These are phyloP conservation scores for Didymella exigua DNA, from an alignment of 2,329 filamentous ascomycete genomes.

Conservation along the genomic window DNA sequence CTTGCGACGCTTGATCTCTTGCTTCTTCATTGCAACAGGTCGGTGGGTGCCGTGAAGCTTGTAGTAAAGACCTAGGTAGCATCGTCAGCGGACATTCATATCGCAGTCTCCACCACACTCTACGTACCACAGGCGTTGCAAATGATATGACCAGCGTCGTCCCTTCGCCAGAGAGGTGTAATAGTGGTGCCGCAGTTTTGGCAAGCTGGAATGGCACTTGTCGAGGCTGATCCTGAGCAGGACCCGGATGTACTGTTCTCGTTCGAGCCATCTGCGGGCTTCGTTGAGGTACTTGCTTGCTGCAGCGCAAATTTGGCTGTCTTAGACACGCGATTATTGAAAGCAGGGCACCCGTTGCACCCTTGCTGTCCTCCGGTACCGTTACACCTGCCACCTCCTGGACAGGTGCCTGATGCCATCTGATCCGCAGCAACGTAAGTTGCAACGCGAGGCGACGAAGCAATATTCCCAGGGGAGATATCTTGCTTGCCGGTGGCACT, in stretches of 20 bases:
- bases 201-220: conserved; percentile 79
- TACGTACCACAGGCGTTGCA: conserved; percentile 95
- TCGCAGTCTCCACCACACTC: not conserved
- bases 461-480: conserved; percentile 47
- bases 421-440: conserved; percentile 81
- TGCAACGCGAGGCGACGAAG: conserved; percentile 55
- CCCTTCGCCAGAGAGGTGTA: conserved; percentile 92
- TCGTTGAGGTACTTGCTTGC: conserved; percentile 40
- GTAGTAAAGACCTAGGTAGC: conserved; percentile 78
- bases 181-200: conserved; percentile 98
- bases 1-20: conserved; percentile 94
- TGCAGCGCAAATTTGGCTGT: conserved; percentile 72
- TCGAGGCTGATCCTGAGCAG: conserved; percentile 30
- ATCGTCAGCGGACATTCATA: conserved; percentile 18
- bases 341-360: conserved; percentile 94
- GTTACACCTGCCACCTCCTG: conserved; percentile 92
- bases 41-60: conserved; percentile 94
- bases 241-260: conserved; percentile 22
- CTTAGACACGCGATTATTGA: conserved; percentile 95
- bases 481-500: conserved; percentile 47
- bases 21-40: conserved; percentile 98
- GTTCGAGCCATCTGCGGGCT: conserved; percentile 20
- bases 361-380: conserved; percentile 94
- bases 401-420: conserved; percentile 82
- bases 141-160: conserved; percentile 93